Conservation (phyloP, 2,329 filamentous ascomycete genomes). For the Cadophora luteo-olivacea region DNA sequence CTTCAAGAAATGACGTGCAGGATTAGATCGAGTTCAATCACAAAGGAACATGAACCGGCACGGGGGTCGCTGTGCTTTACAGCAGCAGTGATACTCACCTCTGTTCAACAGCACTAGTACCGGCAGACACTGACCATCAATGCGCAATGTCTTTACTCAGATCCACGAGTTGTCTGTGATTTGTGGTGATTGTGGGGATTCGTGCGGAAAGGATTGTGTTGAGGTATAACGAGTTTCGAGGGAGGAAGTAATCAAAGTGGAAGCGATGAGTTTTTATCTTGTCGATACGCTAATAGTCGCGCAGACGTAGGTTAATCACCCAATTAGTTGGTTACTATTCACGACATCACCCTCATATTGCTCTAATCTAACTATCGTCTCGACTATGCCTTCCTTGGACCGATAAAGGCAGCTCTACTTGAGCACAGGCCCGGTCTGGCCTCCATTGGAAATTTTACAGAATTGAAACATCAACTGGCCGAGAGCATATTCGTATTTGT, state of each 20-base stretch:
- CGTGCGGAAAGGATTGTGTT: not conserved
- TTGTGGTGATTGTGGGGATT: too few species aligned
- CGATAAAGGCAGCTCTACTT: not conserved
- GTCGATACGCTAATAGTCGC: not conserved
- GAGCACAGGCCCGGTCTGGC: not conserved
- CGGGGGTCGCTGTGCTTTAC: not conserved
- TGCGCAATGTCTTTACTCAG: not conserved
- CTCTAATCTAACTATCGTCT: not conserved
- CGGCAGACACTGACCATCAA: not conserved
- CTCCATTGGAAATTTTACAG: not conserved
- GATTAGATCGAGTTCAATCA: not conserved
- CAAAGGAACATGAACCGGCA: not conserved
- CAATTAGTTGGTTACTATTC: not conserved
- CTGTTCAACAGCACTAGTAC: not conserved
- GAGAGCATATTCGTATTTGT: not conserved
- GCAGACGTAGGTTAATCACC: slow-evolving; percentile 3
- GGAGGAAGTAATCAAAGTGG: not conserved
- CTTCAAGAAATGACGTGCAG: not conserved
- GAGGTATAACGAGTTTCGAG: not conserved
- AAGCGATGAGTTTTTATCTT: not conserved
- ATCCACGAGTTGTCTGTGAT: not conserved
- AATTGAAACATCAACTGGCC: not conserved
- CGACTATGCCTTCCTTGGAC: too few species aligned
- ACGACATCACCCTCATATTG: not conserved
- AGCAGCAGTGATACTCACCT: not conserved